Evolutionary conservation across 2,329 filamentous ascomycete genomes (phyloP), one percentile per base, ranked within the genome.

Genomic region (Lachnellula occidentalis): DNA sequence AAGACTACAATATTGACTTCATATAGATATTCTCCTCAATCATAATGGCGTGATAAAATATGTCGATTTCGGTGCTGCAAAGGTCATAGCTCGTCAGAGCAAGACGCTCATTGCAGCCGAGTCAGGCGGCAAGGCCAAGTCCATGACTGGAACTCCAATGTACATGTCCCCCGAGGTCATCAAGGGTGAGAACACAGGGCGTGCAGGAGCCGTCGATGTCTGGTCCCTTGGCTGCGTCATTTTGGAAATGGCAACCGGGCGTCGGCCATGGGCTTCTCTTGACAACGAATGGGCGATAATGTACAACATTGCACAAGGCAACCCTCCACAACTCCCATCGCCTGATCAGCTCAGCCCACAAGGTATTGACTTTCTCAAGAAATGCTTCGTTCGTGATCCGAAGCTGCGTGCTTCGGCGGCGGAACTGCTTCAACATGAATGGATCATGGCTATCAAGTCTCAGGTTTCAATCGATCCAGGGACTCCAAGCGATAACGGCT

Each of bases 271-370:
- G 94, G 90, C 91, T 24, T 90, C 87, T 61, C 83, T 97, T 46
- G 94, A 99, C 75, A 99, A 99, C 69, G 94, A 99, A 72, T 99
- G 92, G 91, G 94, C 94, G 42, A 97, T 99, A 74, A 99, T 99
- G 94, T 99, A 96, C 79, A 97, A 97, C 76, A 99, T 99, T 67
- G 94, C 94, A 1, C 92, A 96, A 69, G 94, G 94, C 61, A 95
- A 96, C 65, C 88, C 91, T 48, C 94, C 94, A 5, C 87, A 90
- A 68, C 78, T 96, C 53, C 94, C 94, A 1, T 79, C 82, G 1
- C 70, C 77, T 1, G 92, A 97, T 50, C 92, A 97, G 72, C 81
- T 99, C 60, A 94, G 88, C 66, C 81, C 86, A 0, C 73, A 83
- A 53, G 94, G 94, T 21, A 85, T 96, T 60, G 91, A 97, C 69